These are phyloP conservation scores for Barbarea vulgaris DNA, from an alignment of 345 rosid genomes.

Conservation along the genomic window DNA sequence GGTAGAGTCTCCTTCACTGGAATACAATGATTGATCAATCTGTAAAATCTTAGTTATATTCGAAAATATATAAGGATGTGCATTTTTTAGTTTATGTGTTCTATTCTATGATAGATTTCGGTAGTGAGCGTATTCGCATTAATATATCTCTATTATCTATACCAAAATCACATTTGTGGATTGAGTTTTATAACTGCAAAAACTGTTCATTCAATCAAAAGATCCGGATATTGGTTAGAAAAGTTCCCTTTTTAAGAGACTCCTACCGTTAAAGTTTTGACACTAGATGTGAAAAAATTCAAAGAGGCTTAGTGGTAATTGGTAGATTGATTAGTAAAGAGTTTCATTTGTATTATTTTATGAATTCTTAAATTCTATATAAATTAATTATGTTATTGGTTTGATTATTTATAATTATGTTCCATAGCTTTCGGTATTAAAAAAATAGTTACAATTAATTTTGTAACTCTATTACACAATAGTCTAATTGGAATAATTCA, in stretches of 20 bases:
- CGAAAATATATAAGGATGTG: conserved; percentile 13
- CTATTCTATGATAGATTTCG: neutral
- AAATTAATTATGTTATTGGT: neutral
- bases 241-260: neutral
- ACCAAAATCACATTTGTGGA: neutral
- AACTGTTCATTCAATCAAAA: neutral
- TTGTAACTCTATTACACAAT: neutral
- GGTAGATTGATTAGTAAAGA: neutral
- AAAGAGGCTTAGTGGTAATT: neutral
- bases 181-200: neutral
- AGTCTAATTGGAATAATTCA: neutral
- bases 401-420: neutral
- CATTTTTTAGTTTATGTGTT: conserved; percentile 2
- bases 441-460: neutral
- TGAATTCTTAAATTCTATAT: neutral
- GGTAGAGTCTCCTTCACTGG: conserved; percentile 86
- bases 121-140: neutral
- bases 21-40: conserved; percentile 25
- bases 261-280: neutral
- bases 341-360: neutral
- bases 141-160: neutral
- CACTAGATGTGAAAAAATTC: neutral
- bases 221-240: neutral
- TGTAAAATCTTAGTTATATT: conserved; percentile 6
- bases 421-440: neutral